These are phyloP conservation scores for Pseudogymnoascus sp. DNA, from an alignment of 2,329 filamentous ascomycete species.

Conservation along the genomic window DNA sequence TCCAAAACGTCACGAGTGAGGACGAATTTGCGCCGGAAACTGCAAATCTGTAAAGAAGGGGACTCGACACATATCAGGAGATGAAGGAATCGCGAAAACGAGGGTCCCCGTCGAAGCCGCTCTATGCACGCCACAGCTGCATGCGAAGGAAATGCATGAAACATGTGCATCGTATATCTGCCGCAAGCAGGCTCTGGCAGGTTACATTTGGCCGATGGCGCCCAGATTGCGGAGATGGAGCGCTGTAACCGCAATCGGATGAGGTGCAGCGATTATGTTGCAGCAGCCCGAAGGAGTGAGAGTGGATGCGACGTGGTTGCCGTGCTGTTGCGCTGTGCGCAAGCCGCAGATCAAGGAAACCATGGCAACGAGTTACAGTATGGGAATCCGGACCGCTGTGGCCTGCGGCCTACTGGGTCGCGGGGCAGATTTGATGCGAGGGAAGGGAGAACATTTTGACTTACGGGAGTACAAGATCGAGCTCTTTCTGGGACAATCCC, in stretches of 20 bases:
- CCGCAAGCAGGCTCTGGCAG: not conserved
- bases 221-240: not conserved
- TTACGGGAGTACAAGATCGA: not conserved
- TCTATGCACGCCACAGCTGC: constrained; percentile 3
- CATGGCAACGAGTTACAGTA: not conserved
- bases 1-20: not conserved
- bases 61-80: constrained; percentile 1
- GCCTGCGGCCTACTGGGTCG: not conserved
- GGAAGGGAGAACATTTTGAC: not conserved
- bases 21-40: not conserved
- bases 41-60: not conserved
- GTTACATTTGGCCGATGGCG: not conserved
- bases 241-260: not conserved
- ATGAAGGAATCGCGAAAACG: not conserved
- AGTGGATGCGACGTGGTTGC: constrained; percentile 7
- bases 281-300: not conserved
- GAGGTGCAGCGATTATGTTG: not conserved
- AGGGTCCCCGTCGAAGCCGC: not conserved
- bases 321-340: not conserved
- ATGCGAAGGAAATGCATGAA: constrained; percentile 10
- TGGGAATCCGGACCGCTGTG: not conserved
- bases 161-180: constrained; percentile 9
- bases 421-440: not conserved
- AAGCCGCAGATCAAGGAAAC: not conserved
- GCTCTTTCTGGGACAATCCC: not conserved